Evolutionary conservation across 179 eudicot species (phyloP).

Genomic region (Beta corolliflora): DNA sequence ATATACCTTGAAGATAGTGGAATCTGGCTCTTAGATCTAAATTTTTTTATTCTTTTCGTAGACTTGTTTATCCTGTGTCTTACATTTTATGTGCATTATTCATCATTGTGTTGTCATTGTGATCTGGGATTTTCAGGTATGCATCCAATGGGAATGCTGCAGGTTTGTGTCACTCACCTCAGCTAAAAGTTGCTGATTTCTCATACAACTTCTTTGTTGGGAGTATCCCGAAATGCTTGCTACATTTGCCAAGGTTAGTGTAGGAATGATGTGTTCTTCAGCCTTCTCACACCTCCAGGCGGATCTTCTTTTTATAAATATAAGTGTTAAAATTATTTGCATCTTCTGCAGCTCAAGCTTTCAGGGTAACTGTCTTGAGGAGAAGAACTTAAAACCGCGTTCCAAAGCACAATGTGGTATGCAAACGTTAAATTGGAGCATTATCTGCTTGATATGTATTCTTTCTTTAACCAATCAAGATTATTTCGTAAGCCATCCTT

Average conservation of each 20-base stretch:
- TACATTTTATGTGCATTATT: background rate
- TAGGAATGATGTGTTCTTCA: background rate
- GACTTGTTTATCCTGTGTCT: background rate
- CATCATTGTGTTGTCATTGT: background rate
- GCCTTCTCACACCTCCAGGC: background rate
- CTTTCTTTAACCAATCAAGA: background rate
- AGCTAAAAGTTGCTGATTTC: constrained; percentile 69
- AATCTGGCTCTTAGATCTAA: background rate
- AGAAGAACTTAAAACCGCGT: constrained; percentile 67
- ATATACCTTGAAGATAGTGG: background rate
- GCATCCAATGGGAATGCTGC: constrained; percentile 43
- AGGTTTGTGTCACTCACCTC: constrained; percentile 75
- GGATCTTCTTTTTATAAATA: background rate
- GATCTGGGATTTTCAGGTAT: constrained; percentile 49
- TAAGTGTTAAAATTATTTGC: background rate
- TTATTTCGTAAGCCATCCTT: background rate
- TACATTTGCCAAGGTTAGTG: constrained; percentile 69
- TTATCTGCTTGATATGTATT: background rate
- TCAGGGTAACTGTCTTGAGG: constrained; percentile 84
- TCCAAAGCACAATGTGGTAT: constrained; percentile 72
- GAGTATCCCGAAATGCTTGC: constrained; percentile 78
- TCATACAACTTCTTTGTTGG: constrained; percentile 80
- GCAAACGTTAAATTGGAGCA: constrained; percentile 6
- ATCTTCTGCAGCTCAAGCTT: constrained; percentile 63
- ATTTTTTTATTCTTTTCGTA: too few relatives aligned